Evolutionary conservation across 306 rosid genomes (phyloP), one percentile per base, ranked within the genome.

Genomic region (Sesbania bispinosa): DNA sequence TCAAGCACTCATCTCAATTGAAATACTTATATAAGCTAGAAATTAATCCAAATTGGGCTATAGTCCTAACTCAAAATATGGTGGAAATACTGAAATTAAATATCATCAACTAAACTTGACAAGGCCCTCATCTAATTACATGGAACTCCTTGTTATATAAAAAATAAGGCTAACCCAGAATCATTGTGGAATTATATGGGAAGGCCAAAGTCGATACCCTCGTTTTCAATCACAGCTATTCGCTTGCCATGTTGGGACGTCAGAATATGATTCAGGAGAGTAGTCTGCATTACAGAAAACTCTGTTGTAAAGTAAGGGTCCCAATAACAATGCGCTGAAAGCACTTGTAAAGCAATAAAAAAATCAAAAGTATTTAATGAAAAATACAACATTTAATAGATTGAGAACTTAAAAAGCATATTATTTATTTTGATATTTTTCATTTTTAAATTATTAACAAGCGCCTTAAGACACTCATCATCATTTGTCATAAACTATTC

Each of bases 181-280:
- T 29, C 30, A 38, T 4, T 18, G 14, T 4, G 7, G 30, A 27
- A 57, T n/a, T 7, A 7, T 3, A 50, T 13, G 48, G 59, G 62
- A 10, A 74, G 51, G 29, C 27, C 1, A 48, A 48, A 47, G 0
- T 38, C 18, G 7, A 51, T 76, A 88, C 98, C 98, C 98, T 93
- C 98, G 69, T 90, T 93, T 84, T 93, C 98, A 11, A 93, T 90
- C 0, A 93, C 93, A 7, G 98, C 98, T 75, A 93, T 93, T 66
- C 96, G 84, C 80, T 88, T 90, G 33, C 98, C 96, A 77, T 93
- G 98, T 76, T 87, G 93, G 58, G 96, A 77, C 1, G 92, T 90
- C 8, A 93, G 93, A 62, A 93, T 88, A 76, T 88, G 98, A 86
- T 90, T 93, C 58, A 93, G 89, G 42, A 93, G 88, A 63, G 97